phyloP scores from a whole-genome alignment of 1,284 basidiomycete genomes.

The Phellinidium pouzarii region DNA sequence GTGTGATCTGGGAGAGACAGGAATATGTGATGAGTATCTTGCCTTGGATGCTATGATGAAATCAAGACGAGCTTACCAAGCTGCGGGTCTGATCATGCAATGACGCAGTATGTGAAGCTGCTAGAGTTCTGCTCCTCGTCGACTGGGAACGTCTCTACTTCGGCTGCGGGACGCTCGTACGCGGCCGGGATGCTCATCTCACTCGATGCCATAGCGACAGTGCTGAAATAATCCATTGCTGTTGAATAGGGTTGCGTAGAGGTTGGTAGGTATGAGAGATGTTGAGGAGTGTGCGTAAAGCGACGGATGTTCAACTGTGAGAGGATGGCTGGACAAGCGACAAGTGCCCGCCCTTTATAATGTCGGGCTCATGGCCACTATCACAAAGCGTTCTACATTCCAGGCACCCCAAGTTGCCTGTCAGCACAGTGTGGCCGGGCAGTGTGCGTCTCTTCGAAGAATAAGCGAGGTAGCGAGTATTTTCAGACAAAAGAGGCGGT shows the following conservation, averaged over 20 bases:
- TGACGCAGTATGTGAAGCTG: constrained; percentile 8
- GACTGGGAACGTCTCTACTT: not conserved
- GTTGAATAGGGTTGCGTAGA: not conserved
- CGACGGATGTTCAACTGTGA: not conserved
- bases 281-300: not conserved
- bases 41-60: too few relatives aligned
- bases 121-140: not conserved
- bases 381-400: too few relatives aligned
- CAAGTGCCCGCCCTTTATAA: too few relatives aligned
- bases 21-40: too few relatives aligned
- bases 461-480: not conserved
- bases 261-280: constrained; percentile 22
- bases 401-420: not conserved
- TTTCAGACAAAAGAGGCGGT: too few relatives aligned
- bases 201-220: not conserved
- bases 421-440: not conserved
- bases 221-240: constrained; percentile 1
- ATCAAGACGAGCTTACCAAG: too few relatives aligned
- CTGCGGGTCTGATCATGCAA: too few relatives aligned
- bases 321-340: not conserved
- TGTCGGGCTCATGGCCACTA: too few relatives aligned
- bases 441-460: not conserved
- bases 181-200: not conserved
- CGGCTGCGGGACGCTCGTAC: not conserved
- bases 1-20: not conserved